Percentiles rank a stretch among this genome's conserved stretches.
Conservation (phyloP, 1,284 basidiomycete species). For the Wallemia hederae region DNA sequence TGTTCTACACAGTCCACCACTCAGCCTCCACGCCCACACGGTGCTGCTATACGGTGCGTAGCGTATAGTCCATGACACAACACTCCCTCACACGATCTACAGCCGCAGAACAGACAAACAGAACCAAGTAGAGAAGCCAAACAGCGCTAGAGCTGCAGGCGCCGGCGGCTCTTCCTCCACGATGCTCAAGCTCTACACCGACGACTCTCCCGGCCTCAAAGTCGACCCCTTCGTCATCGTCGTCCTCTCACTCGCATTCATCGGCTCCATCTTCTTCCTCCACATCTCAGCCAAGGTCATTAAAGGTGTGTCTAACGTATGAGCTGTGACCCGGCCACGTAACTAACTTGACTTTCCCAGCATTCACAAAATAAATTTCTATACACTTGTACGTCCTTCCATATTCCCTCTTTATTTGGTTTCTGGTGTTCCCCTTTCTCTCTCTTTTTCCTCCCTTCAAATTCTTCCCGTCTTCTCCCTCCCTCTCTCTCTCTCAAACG, state of each 20-base stretch:
- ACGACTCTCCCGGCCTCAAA: conserved; percentile 74
- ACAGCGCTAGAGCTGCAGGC: conserved; percentile 69
- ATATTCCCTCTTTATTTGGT: no score
- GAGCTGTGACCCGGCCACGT: not conserved
- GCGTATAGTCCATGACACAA: not conserved
- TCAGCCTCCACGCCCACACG: not conserved
- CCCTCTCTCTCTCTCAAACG: no score
- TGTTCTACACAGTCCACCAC: no score
- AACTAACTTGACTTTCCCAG: not conserved
- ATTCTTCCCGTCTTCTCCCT: not conserved
- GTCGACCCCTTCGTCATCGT: conserved; percentile 98
- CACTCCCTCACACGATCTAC: not conserved
- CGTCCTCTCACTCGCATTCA: conserved; percentile 87
- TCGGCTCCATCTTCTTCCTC: conserved; percentile 94
- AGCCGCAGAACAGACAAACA: conserved; percentile 50
- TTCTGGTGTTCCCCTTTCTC: no score
- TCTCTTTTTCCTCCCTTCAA: not conserved
- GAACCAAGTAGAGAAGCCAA: conserved; percentile 41
- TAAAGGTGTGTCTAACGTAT: not conserved
- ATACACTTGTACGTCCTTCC: no score
- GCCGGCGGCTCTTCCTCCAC: conserved; percentile 89
- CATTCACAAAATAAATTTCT: not conserved
- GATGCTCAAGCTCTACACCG: conserved; percentile 91
- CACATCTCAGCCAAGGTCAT: conserved; percentile 20
- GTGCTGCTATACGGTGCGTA: not conserved